Evolutionary conservation across 768 basidiomycete genomes (phyloP).

Genomic region (Pisolithus sp.): DNA sequence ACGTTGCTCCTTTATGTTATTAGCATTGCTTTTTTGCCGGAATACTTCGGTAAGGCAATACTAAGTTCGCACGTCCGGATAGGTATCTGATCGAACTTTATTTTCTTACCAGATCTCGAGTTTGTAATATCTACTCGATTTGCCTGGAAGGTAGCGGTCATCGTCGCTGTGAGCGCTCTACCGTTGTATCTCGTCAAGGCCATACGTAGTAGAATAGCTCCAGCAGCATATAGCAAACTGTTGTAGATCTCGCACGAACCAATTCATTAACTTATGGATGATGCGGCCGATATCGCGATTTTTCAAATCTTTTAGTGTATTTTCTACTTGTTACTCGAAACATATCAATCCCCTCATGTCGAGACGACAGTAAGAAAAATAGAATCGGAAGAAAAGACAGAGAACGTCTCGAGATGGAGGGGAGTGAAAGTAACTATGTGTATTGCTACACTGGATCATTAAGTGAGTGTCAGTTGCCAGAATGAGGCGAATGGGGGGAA

Average conservation of each 20-base stretch:
- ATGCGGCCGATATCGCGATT: not conserved
- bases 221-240: slow-evolving; percentile 91
- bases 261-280: not conserved
- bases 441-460: slow-evolving; percentile 19
- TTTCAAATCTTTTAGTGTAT: slow-evolving; percentile 35
- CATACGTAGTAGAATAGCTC: slow-evolving; percentile 79
- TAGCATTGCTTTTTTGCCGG: slow-evolving; percentile 90
- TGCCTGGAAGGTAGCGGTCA: slow-evolving; percentile 91
- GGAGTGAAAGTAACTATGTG: slow-evolving; percentile 8
- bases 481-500: slow-evolving; percentile 42
- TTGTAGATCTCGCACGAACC: slow-evolving; percentile 34
- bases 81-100: slow-evolving; percentile 2
- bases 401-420: slow-evolving; percentile 7
- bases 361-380: slow-evolving; percentile 17
- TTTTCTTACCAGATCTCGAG: slow-evolving; percentile 58
- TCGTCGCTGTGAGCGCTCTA: slow-evolving; percentile 89
- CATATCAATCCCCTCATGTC: slow-evolving; percentile 7
- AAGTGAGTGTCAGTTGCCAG: slow-evolving; percentile 24
- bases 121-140: slow-evolving; percentile 88
- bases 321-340: slow-evolving; percentile 21
- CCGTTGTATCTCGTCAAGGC: slow-evolving; percentile 89
- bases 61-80: not conserved
- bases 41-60: slow-evolving; percentile 84
- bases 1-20: slow-evolving; percentile 85
- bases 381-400: slow-evolving; percentile 18